Evolutionary conservation across 805 yeast species (phyloP).

Genomic region (Diddensiella transvaalensis): DNA sequence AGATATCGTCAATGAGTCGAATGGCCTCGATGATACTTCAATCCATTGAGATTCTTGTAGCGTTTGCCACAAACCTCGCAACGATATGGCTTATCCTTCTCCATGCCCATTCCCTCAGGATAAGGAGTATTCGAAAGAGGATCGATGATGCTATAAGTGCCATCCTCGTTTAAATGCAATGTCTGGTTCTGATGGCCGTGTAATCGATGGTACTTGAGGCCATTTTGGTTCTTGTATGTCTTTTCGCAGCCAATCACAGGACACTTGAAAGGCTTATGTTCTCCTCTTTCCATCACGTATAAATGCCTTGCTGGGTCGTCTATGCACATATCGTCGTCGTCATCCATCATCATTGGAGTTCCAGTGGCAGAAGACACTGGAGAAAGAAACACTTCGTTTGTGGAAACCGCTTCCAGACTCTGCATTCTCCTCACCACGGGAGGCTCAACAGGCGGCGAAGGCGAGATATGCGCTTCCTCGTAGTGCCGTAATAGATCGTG

Average conservation of each 20-base stretch:
- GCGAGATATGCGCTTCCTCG: constrained; percentile 88
- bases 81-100: constrained; percentile 96
- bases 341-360: constrained; percentile 35
- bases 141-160: constrained; percentile 86
- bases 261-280: constrained; percentile 92
- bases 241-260: constrained; percentile 98
- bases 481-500: constrained; percentile 93
- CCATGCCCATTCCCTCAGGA: constrained; percentile 91
- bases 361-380: constrained; percentile 31
- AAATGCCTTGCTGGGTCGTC: constrained; percentile 96
- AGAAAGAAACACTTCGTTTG: constrained; percentile 82
- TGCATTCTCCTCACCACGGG: constrained; percentile 38
- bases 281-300: constrained; percentile 87
- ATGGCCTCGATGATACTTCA: constrained; percentile 96
- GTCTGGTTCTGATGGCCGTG: constrained; percentile 98
- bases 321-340: constrained; percentile 73
- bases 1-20: constrained; percentile 78
- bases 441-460: constrained; percentile 46
- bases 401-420: constrained; percentile 82
- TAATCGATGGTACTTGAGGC: constrained; percentile 87
- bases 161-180: constrained; percentile 85
- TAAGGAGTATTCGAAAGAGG: constrained; percentile 79
- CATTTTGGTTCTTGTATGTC: constrained; percentile 96
- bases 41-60: constrained; percentile 91
- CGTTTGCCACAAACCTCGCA: constrained; percentile 98